These are phyloP conservation scores for Botrytis sinoallii DNA, from an alignment of 2,329 filamentous ascomycete species.

Conservation along the genomic window DNA sequence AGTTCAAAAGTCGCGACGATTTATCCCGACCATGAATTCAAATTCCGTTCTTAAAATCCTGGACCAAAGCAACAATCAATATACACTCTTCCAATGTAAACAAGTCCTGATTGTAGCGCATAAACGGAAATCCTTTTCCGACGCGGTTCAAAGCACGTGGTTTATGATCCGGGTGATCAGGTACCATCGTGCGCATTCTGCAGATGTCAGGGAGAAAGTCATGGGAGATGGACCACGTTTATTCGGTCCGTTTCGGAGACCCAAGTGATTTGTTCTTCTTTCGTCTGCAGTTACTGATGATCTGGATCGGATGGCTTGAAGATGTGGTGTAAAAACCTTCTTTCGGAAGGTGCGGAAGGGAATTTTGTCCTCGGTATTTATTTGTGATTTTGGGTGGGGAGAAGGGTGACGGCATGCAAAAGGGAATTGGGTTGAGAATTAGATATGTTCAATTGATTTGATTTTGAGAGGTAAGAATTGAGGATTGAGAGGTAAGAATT, in stretches of 20 bases:
- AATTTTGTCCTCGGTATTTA: background rate
- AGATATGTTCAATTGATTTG: no score
- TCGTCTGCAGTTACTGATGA: no score
- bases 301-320: background rate
- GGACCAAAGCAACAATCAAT: background rate
- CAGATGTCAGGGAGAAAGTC: background rate
- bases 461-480: rapidly evolving
- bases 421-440: background rate
- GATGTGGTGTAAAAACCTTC: background rate
- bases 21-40: background rate
- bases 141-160: background rate
- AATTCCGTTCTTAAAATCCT: background rate
- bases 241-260: background rate
- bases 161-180: background rate
- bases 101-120: background rate
- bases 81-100: background rate
- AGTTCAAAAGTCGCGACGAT: background rate
- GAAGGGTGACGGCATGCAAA: no score
- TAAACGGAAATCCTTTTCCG: background rate
- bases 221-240: background rate
- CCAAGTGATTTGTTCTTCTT: background rate
- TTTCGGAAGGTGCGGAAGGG: background rate
- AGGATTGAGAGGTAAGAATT: no score
- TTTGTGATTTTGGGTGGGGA: background rate
- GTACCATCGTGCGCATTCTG: background rate